These are phyloP conservation scores for Neurospora sp. DNA, from an alignment of 495 filamentous ascomycete genomes.

Conservation along the genomic window DNA sequence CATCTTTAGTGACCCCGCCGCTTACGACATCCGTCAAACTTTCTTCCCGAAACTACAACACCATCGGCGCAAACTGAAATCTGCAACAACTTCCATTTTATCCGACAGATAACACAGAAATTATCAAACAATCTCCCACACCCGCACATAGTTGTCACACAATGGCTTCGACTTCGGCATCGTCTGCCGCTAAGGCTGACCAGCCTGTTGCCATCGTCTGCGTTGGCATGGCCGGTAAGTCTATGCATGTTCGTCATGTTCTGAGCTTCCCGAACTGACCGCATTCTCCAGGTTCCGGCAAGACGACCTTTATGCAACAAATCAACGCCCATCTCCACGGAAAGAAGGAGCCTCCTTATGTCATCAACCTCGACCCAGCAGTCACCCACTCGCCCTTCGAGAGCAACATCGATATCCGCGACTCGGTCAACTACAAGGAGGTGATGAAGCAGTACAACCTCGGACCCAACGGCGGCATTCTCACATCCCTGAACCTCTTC, in stretches of 20 bases:
- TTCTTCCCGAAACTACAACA: neutral
- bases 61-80: neutral
- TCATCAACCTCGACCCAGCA: conserved; percentile 94
- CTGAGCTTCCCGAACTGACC: neutral
- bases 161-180: conserved; percentile 15
- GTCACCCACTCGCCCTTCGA: conserved; percentile 95
- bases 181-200: conserved; percentile 8
- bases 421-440: conserved; percentile 98
- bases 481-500: conserved; percentile 92
- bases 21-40: neutral
- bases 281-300: conserved; percentile 61
- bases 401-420: conserved; percentile 96
- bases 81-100: neutral
- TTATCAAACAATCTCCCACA: neutral
- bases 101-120: neutral
- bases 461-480: conserved; percentile 94
- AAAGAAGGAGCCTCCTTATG: conserved; percentile 67
- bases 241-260: neutral
- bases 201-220: conserved; percentile 68
- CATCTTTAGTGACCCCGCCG: neutral
- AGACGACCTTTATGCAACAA: conserved; percentile 97
- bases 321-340: conserved; percentile 85
- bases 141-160: neutral
- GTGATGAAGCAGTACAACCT: conserved; percentile 99
- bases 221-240: conserved; percentile 84